These are phyloP conservation scores for Pulveroboletus sp. DNA, from an alignment of 768 basidiomycete species.

Conservation along the genomic window DNA sequence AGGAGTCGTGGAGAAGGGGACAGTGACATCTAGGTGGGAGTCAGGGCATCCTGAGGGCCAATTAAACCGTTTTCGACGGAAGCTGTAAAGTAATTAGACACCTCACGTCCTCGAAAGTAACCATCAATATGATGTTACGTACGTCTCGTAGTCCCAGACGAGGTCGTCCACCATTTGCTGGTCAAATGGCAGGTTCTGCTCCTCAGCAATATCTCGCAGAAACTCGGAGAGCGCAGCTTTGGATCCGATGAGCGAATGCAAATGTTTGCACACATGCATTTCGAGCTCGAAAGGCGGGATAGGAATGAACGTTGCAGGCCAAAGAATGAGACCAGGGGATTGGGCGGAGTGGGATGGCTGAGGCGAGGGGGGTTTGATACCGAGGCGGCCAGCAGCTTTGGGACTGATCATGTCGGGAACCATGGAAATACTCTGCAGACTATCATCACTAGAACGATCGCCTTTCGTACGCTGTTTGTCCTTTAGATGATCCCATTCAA, in stretches of 20 bases:
- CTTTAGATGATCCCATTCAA: constrained; percentile 37
- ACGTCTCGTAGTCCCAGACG: constrained; percentile 38
- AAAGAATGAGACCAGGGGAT: constrained; percentile 62
- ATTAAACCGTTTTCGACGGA: constrained; percentile 64
- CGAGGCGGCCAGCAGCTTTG: constrained; percentile 40
- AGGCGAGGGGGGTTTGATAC: constrained; percentile 22
- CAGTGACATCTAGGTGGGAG: constrained; percentile 24
- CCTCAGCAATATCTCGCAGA: constrained; percentile 35
- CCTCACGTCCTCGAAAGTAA: constrained; percentile 3
- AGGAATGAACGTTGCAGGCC: constrained; percentile 58
- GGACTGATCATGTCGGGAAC: constrained; percentile 31
- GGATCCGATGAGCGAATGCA: constrained; percentile 63
- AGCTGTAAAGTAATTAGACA: constrained; percentile 39
- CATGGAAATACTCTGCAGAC: constrained; percentile 13
- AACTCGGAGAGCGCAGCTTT: constrained; percentile 55
- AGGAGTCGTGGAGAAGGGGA: constrained; percentile 20
- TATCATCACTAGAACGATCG: constrained; percentile 29
- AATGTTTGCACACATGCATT: constrained; percentile 70
- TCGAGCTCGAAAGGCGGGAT: constrained; percentile 60
- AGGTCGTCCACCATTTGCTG: constrained; percentile 24
- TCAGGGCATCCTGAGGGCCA: constrained; percentile 55
- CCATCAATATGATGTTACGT: constrained; percentile 4
- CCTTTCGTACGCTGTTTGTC: constrained; percentile 22
- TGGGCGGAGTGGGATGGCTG: constrained; percentile 38
- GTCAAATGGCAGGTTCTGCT: constrained; percentile 20